A percentile compares a stretch with the other conserved stretches of the same genome.
Conservation (phyloP, 352 stramenopile genomes). For the Chrysophaeum taylorii region DNA sequence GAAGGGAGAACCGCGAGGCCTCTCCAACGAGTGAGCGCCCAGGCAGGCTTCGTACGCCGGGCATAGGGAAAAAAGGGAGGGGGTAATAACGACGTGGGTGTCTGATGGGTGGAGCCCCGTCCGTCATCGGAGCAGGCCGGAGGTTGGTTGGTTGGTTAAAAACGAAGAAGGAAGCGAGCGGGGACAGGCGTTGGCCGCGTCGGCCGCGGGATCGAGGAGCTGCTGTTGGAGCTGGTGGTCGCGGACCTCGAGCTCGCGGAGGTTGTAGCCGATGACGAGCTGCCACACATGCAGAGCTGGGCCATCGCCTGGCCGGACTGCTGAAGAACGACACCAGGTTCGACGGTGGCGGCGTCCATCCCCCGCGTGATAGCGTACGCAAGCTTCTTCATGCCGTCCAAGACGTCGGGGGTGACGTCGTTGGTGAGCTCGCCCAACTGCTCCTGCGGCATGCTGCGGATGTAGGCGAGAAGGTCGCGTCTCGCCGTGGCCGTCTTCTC, state of each 20-base stretch:
- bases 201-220: too few species aligned
- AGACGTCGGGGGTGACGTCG: constrained; percentile 65
- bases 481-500: too few species aligned
- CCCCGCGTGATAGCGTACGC: constrained; percentile 64
- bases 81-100: too few species aligned
- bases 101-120: too few species aligned
- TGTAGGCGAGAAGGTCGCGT: constrained; percentile 71
- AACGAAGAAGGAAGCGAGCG: too few species aligned
- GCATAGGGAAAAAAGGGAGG: too few species aligned
- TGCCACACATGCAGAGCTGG: constrained; percentile 71
- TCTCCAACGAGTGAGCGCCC: too few species aligned
- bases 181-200: too few species aligned
- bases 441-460: constrained; percentile 58
- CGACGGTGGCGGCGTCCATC: constrained; percentile 47
- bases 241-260: constrained; percentile 57
- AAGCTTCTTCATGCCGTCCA: constrained; percentile 71
- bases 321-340: constrained; percentile 50
- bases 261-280: constrained; percentile 59
- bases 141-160: too few species aligned
- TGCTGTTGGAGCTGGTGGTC: constrained; percentile 24
- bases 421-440: constrained; percentile 54
- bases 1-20: too few species aligned
- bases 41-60: too few species aligned
- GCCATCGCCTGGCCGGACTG: constrained; percentile 56
- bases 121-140: too few species aligned